A percentile compares a stretch with the other conserved stretches of the same genome.
Conservation (phyloP, 352 stramenopile species). For the Pythium sp. region DNA sequence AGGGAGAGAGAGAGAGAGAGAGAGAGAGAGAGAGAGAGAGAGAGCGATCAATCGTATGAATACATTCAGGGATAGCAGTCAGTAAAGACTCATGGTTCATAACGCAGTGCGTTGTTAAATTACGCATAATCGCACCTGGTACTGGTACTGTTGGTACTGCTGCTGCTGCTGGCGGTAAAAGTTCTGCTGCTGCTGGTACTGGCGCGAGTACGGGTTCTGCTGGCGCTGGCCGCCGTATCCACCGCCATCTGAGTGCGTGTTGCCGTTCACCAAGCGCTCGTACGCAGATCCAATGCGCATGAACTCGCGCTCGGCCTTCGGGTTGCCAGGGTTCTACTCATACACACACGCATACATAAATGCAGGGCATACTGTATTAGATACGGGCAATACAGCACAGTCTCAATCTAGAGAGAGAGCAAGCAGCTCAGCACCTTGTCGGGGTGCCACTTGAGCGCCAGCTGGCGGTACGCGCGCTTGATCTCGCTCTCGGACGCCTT, state of each 20-base stretch:
- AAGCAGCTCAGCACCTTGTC: slow-evolving; percentile 73
- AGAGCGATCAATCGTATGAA: background rate
- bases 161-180: slow-evolving; percentile 48
- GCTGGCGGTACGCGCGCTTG: slow-evolving; percentile 79
- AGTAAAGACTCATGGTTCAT: background rate
- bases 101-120: background rate
- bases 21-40: background rate
- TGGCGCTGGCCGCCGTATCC: slow-evolving; percentile 15
- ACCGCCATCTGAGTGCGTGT: slow-evolving; percentile 16
- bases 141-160: slow-evolving; percentile 38
- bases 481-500: slow-evolving; percentile 72
- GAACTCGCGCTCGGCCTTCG: slow-evolving; percentile 68
- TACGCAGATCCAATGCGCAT: slow-evolving; percentile 75
- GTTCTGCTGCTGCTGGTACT: slow-evolving; percentile 42
- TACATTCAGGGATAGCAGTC: background rate
- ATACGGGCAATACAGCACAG: too few species aligned
- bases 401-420: too few species aligned
- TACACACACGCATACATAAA: background rate
- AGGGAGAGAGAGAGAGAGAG: background rate
- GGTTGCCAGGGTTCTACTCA: slow-evolving; percentile 53
- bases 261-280: slow-evolving; percentile 48
- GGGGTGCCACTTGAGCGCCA: slow-evolving; percentile 89
- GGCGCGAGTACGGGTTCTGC: slow-evolving; percentile 17
- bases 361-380: background rate
- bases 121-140: slow-evolving; percentile 18